Evolutionary conservation across 805 yeast species (phyloP).

Genomic region (Sugiyamaella smithiae): DNA sequence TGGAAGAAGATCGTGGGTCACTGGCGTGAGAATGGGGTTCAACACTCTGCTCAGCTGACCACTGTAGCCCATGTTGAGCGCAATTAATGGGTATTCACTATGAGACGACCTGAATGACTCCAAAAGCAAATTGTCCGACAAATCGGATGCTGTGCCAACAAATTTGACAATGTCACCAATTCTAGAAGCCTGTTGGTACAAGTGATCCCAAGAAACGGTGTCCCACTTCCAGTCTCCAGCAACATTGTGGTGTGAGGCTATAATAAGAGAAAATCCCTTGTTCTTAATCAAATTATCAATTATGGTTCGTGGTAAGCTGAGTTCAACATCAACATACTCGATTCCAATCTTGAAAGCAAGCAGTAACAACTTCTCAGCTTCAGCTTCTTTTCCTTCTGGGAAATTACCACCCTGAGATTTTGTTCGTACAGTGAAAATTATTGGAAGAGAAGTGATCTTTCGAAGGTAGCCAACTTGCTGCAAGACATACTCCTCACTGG

Average conservation of each 20-base stretch:
- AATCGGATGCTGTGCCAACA: conserved; percentile 68
- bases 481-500: conserved; percentile 51
- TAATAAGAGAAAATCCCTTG: conserved; percentile 63
- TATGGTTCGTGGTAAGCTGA: conserved; percentile 59
- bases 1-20: conserved; percentile 68
- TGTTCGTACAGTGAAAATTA: conserved; percentile 78
- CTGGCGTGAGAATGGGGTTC: conserved; percentile 77
- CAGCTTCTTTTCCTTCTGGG: conserved; percentile 53
- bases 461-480: conserved; percentile 72
- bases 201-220: conserved; percentile 68
- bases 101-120: conserved; percentile 67
- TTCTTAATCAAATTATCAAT: conserved; percentile 49
- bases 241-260: conserved; percentile 82
- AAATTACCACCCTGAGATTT: conserved; percentile 78
- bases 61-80: conserved; percentile 71
- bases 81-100: conserved; percentile 63
- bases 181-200: conserved; percentile 62
- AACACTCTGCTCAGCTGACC: conserved; percentile 81
- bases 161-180: conserved; percentile 75
- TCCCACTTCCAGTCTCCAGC: conserved; percentile 62
- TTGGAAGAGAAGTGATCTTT: conserved; percentile 62
- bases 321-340: conserved; percentile 76
- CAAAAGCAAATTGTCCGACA: conserved; percentile 66
- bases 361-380: conserved; percentile 49
- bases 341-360: conserved; percentile 76